Evolutionary conservation across 768 basidiomycete species (phyloP).

Genomic region (Boletales sp.): DNA sequence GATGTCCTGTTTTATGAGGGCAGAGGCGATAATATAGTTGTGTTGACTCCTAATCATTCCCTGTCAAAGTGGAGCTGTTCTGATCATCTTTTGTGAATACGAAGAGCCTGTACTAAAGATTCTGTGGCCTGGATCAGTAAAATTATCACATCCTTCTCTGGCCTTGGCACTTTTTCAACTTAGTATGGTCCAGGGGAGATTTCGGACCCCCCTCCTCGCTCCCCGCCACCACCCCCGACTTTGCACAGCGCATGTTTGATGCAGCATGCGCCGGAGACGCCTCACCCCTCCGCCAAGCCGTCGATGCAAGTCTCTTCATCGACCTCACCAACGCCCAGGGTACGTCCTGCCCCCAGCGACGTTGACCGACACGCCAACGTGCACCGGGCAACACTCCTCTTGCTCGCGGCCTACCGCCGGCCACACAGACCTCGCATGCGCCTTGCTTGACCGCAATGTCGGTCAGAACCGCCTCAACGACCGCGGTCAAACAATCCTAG

Average conservation of each 20-base stretch:
- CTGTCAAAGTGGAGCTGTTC: no score
- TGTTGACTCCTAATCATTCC: no score
- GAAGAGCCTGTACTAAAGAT: no score
- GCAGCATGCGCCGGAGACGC: slow-evolving; percentile 61
- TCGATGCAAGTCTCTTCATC: slow-evolving; percentile 65
- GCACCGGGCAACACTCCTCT: slow-evolving; percentile 68
- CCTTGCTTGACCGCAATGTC: slow-evolving; percentile 52
- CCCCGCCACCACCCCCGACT: slow-evolving; percentile 39
- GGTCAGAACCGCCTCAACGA: slow-evolving; percentile 73
- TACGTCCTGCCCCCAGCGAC: neutral
- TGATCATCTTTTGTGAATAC: no score
- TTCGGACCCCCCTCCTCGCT: slow-evolving; percentile 17
- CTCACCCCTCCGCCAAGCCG: slow-evolving; percentile 48
- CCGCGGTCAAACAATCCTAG: slow-evolving; percentile 65
- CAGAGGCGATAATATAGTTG: no score
- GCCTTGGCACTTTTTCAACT: no score
- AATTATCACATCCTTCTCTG: no score
- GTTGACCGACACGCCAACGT: neutral
- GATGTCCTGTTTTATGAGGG: no score
- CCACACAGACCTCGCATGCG: slow-evolving; percentile 49
- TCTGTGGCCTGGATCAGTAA: no score
- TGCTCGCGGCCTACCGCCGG: slow-evolving; percentile 77
- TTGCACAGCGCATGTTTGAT: slow-evolving; percentile 71
- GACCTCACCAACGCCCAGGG: slow-evolving; percentile 82
- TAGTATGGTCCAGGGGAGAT: no score